phyloP scores from a whole-genome alignment of 768 basidiomycete species.

The Mycena rosella region DNA sequence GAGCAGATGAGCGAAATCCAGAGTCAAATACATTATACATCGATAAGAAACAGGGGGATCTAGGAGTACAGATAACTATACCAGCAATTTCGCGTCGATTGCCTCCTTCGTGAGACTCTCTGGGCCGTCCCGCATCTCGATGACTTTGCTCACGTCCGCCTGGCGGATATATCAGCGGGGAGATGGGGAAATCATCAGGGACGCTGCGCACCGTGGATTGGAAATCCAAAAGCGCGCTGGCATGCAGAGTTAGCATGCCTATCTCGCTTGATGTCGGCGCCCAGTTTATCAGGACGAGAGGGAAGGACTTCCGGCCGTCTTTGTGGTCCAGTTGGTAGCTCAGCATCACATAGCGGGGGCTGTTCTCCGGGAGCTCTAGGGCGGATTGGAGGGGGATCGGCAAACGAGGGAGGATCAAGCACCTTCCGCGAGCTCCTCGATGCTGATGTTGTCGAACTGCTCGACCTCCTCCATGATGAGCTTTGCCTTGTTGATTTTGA shows the following conservation, averaged over 20 bases:
- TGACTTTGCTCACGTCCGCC: slow-evolving; percentile 83
- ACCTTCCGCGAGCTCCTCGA: slow-evolving; percentile 94
- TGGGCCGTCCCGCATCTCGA: slow-evolving; percentile 86
- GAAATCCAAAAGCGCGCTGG: slow-evolving; percentile 85
- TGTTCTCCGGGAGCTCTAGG: slow-evolving; percentile 89
- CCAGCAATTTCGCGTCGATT: slow-evolving; percentile 72
- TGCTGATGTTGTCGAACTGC: slow-evolving; percentile 78
- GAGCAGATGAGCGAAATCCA: neutral
- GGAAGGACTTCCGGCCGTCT: slow-evolving; percentile 89
- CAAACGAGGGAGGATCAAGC: slow-evolving; percentile 20
- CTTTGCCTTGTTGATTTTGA: slow-evolving; percentile 91
- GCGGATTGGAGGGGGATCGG: slow-evolving; percentile 6
- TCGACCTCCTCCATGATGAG: slow-evolving; percentile 89
- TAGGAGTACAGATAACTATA: slow-evolving; percentile 9
- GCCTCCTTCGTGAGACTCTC: slow-evolving; percentile 82
- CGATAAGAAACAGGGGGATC: neutral
- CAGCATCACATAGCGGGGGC: slow-evolving; percentile 87
- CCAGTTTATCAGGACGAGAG: slow-evolving; percentile 92
- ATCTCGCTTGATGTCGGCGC: slow-evolving; percentile 83
- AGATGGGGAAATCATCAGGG: slow-evolving; percentile 1
- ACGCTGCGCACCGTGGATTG: slow-evolving; percentile 73
- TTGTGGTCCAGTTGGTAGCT: slow-evolving; percentile 84
- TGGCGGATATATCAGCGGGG: slow-evolving; percentile 45
- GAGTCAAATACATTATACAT: slow-evolving; percentile 2
- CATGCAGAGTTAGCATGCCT: slow-evolving; percentile 82